Evolutionary conservation across 2,329 filamentous ascomycete genomes (phyloP).

Genomic region (Microcyclospora tardicrescens): DNA sequence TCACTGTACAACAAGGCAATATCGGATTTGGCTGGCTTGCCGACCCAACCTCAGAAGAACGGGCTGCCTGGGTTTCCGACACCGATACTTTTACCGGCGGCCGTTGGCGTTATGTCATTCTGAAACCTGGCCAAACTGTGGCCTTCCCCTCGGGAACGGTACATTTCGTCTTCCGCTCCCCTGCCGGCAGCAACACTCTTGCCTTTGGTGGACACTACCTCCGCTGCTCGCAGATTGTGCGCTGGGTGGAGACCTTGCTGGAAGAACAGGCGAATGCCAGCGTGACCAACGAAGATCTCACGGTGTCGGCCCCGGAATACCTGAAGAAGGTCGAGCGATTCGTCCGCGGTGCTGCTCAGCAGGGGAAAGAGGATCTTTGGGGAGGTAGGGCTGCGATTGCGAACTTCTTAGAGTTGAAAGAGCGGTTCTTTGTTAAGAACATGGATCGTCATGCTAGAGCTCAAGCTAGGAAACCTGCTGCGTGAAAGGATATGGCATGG

Average conservation of each 20-base stretch:
- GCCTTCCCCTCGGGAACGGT: slow-evolving; percentile 22
- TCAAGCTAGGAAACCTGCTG: too few species aligned
- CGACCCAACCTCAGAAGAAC: slow-evolving; percentile 14
- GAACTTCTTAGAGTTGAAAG: slow-evolving; percentile 18
- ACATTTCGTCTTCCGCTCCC: slow-evolving; percentile 23
- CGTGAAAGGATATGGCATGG: too few species aligned
- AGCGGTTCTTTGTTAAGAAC: too few species aligned
- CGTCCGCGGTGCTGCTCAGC: slow-evolving; percentile 15
- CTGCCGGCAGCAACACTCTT: slow-evolving; percentile 17
- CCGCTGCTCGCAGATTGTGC: slow-evolving; percentile 23
- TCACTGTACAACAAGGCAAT: slow-evolving; percentile 20
- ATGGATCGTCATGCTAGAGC: too few species aligned
- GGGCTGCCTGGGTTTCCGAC: slow-evolving; percentile 12
- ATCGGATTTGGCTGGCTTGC: slow-evolving; percentile 22
- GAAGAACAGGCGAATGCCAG: slow-evolving; percentile 30
- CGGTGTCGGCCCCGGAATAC: slow-evolving; percentile 22
- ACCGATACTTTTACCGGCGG: slow-evolving; percentile 12
- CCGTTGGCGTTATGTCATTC: slow-evolving; percentile 19
- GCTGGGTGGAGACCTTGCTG: slow-evolving; percentile 34
- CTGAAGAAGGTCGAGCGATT: slow-evolving; percentile 18
- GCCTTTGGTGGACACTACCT: slow-evolving; percentile 22
- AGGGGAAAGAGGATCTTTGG: slow-evolving; percentile 11
- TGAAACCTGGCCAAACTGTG: slow-evolving; percentile 20
- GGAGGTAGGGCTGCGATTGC: slow-evolving; percentile 15
- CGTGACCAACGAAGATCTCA: slow-evolving; percentile 34